Conservation (phyloP, 2,329 filamentous ascomycete genomes). For the Fusarium algeriense region DNA sequence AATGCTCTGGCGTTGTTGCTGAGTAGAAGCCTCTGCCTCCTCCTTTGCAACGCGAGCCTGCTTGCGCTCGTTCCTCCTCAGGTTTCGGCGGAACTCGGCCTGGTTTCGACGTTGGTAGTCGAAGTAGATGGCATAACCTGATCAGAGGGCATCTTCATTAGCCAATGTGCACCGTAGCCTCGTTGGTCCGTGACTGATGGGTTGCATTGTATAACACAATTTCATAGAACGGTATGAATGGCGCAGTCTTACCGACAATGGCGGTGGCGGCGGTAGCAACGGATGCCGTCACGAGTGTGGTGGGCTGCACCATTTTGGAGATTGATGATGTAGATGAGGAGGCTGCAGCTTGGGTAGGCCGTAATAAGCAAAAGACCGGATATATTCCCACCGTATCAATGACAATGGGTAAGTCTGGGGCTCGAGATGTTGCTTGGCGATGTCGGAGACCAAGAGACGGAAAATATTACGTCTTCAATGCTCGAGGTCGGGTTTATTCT, state of each 20-base stretch:
- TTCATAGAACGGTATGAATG: not conserved
- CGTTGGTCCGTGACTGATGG: not conserved
- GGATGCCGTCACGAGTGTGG: slow-evolving; percentile 70
- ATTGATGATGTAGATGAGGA: slow-evolving; percentile 28
- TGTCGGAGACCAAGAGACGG: slow-evolving; percentile 21
- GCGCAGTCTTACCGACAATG: slow-evolving; percentile 63
- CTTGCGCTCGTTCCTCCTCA: slow-evolving; percentile 81
- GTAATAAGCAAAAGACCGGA: slow-evolving; percentile 14
- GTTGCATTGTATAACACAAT: slow-evolving; percentile 1
- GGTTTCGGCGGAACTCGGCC: slow-evolving; percentile 73
- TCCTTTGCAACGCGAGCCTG: slow-evolving; percentile 79
- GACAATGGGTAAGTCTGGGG: slow-evolving; percentile 16
- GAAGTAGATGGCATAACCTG: slow-evolving; percentile 77
- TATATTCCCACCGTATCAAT: slow-evolving; percentile 22
- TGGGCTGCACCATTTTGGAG: slow-evolving; percentile 61
- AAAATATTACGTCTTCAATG: slow-evolving; percentile 43
- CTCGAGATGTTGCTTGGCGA: slow-evolving; percentile 12
- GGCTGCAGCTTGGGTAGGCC: slow-evolving; percentile 9
- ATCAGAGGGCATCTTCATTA: slow-evolving; percentile 28
- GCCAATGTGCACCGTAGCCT: slow-evolving; percentile 20
- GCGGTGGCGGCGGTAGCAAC: slow-evolving; percentile 71
- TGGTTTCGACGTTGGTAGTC: slow-evolving; percentile 74
- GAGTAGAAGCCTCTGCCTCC: slow-evolving; percentile 73
- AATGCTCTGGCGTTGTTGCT: slow-evolving; percentile 79
- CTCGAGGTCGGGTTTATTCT: slow-evolving; percentile 29